These are phyloP conservation scores for Vitis amurensis DNA, from an alignment of 164 flowering plant genomes.

Conservation along the genomic window DNA sequence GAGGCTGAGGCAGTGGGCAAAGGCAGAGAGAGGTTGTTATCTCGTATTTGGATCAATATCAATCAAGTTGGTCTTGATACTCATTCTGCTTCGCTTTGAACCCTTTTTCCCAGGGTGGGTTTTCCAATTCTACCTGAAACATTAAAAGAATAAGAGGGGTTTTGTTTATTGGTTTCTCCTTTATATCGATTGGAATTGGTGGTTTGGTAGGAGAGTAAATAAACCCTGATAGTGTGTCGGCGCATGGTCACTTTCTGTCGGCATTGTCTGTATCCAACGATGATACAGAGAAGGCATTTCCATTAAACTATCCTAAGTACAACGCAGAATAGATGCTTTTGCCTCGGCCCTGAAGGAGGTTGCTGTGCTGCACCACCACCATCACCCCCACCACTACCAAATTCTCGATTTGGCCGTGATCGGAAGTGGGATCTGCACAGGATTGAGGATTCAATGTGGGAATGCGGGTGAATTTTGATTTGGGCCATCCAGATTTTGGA, in stretches of 20 bases:
- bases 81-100: too few relatives aligned
- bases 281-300: conserved; percentile 15
- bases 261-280: conserved; percentile 54
- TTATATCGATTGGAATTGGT: conserved; percentile 17
- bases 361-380: not conserved
- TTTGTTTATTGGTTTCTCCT: not conserved
- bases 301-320: conserved; percentile 15
- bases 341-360: not conserved
- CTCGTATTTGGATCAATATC: too few relatives aligned
- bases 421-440: not conserved
- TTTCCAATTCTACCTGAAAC: too few relatives aligned
- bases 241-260: conserved; percentile 67
- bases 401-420: not conserved
- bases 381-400: not conserved
- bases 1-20: too few relatives aligned
- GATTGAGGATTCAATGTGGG: conserved; percentile 15
- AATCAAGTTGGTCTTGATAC: too few relatives aligned
- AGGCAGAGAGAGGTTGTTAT: too few relatives aligned
- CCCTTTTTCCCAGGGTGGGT: too few relatives aligned
- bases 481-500: conserved; percentile 5
- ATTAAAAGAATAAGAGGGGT: not conserved
- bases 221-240: conserved; percentile 41
- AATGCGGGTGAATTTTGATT: conserved; percentile 24
- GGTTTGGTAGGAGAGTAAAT: conserved; percentile 13
- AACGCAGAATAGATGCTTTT: not conserved